These are phyloP conservation scores for Sideroxylon spinosum DNA, from an alignment of 179 eudicot species.

Conservation along the genomic window DNA sequence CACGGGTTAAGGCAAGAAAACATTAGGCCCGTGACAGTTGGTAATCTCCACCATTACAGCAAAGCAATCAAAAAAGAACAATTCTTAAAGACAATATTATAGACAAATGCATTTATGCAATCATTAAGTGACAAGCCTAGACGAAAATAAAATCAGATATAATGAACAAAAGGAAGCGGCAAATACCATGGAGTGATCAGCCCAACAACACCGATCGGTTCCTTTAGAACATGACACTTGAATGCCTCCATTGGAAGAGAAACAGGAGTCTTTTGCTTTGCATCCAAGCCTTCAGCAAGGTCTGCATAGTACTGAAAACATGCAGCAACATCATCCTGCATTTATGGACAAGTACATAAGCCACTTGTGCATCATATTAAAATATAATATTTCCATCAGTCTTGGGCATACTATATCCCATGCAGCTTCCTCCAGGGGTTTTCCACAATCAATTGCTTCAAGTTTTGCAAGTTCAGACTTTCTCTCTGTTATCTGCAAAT, in stretches of 20 bases:
- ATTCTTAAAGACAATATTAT: neutral
- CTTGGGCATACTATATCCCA: constrained; percentile 77
- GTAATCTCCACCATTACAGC: neutral
- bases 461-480: constrained; percentile 69
- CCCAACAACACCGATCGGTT: constrained; percentile 95
- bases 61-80: neutral
- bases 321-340: constrained; percentile 90
- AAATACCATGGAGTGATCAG: constrained; percentile 93
- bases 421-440: constrained; percentile 84
- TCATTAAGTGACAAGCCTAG: neutral
- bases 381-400: neutral
- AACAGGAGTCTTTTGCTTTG: constrained; percentile 75
- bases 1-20: too few relatives aligned
- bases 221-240: constrained; percentile 71
- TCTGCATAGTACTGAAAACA: constrained; percentile 95
- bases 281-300: constrained; percentile 90
- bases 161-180: constrained; percentile 4
- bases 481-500: constrained; percentile 63
- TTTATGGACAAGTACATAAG: constrained; percentile 19
- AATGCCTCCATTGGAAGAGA: constrained; percentile 83
- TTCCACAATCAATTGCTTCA: constrained; percentile 82
- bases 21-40: too few relatives aligned
- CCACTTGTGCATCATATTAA: neutral
- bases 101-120: neutral
- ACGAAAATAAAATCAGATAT: neutral